Conservation (phyloP, 352 stramenopile species). For the Phytophthora melonis region DNA sequence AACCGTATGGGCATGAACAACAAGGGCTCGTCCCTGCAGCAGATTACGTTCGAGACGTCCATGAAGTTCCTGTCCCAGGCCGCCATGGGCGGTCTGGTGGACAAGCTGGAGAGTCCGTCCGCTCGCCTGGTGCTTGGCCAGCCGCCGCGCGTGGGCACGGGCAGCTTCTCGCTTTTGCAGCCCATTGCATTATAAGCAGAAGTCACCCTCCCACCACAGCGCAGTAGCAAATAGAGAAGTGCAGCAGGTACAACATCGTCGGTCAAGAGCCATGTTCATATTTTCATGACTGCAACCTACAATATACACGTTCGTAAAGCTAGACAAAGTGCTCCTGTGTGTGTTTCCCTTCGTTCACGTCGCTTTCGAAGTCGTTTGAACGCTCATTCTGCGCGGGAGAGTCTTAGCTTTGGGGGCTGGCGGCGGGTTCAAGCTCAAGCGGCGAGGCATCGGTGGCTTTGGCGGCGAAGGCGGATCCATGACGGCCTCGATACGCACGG, state of each 20-base stretch:
- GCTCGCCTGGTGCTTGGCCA: constrained; percentile 96
- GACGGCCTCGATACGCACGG: not conserved
- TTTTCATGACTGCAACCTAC: constrained; percentile 46
- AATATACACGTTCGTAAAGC: constrained; percentile 46
- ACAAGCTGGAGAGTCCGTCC: constrained; percentile 94
- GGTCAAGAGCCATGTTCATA: constrained; percentile 36
- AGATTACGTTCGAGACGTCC: constrained; percentile 99
- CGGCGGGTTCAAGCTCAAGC: constrained; percentile 58
- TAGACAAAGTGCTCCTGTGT: constrained; percentile 5
- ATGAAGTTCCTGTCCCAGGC: constrained; percentile 98
- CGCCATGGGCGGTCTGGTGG: constrained; percentile 90
- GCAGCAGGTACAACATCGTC: constrained; percentile 33
- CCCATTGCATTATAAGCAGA: constrained; percentile 78
- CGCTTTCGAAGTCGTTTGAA: constrained; percentile 29
- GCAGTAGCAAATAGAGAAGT: constrained; percentile 37
- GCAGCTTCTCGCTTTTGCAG: constrained; percentile 95
- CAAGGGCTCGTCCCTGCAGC: constrained; percentile 96
- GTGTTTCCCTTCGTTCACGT: constrained; percentile 10
- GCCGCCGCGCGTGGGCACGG: constrained; percentile 95
- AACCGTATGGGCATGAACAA: constrained; percentile 98
- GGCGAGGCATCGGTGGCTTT: constrained; percentile 34
- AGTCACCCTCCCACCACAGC: constrained; percentile 9
- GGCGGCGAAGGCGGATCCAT: constrained; percentile 20
- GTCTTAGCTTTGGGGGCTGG: constrained; percentile 37
- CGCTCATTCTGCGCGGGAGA: constrained; percentile 56